Evolutionary conservation across 352 stramenopile genomes (phyloP), one percentile per base, ranked within the genome.

Genomic region (Stramenopiles sp.): DNA sequence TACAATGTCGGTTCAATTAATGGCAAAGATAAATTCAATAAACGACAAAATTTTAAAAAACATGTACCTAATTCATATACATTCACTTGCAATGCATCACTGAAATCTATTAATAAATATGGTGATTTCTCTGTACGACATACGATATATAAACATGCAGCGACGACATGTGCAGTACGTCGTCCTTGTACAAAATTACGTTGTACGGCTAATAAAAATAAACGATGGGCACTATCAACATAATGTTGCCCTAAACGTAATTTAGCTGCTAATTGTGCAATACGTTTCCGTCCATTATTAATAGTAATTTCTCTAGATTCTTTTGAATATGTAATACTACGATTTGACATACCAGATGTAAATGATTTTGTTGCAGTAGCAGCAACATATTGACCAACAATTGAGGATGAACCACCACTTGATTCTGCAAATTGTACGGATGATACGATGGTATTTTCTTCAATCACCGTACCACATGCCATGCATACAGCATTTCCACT

Each of bases 91-190:
- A 99, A 86, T 78, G 96, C 96, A 86, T 99, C 96, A 13, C 87
- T 94, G 83, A 99, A 99, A 86, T 99, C 96, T 84, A 99, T 98
- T 23, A 99, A 89, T 90, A 99, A 90, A 81, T 98, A 95, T 79
- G 97, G 94, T 80, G 91, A 97, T 80, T 97, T 97, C 83, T 98
- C 92, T 82, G 97, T 90, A 31, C 96, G 87, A 85, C 95, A 99
- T 0, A 98, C 93, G 78, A 98, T 98, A 84, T 99, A 99, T 53
- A 99, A 87, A 84, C 96, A 99, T 7, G 95, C 93, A 1, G 95
- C 94, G 31, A 98, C 94, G 0, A 99, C 94, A 79, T 97, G 95
- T 78, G 94, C 89, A n/a, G 93, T 93, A 81, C 93, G 92, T 31
- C 82, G 73, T 4, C 79, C 82, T 4, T 86, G 83, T 0, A 95